A percentile compares a stretch with the other conserved stretches of the same genome.
These are phyloP conservation scores for Chlorella ohadii DNA, from an alignment of 139 green algal genomes.

Conservation along the genomic window DNA sequence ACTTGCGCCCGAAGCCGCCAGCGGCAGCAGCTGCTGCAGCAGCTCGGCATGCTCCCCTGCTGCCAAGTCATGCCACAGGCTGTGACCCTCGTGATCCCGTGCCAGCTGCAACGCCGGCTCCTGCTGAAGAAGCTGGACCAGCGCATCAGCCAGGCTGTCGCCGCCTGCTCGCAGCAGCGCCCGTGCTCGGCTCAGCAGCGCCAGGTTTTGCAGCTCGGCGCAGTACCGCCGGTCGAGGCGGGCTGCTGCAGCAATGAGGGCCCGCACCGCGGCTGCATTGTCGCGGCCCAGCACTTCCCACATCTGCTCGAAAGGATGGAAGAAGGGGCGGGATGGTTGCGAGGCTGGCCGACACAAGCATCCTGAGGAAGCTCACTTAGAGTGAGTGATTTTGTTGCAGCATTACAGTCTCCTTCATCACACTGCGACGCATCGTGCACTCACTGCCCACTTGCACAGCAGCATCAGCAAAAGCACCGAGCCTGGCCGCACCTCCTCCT, in stretches of 20 bases:
- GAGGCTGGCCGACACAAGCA: no score
- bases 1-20: not conserved
- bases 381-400: no score
- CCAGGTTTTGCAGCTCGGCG: slow-evolving; percentile 11
- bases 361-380: no score
- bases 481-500: not conserved
- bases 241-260: not conserved
- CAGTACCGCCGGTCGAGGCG: not conserved
- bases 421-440: no score
- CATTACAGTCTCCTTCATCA: no score
- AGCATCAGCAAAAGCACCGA: no score
- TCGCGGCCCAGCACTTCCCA: not conserved
- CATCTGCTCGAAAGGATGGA: not conserved
- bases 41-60: not conserved
- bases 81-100: slow-evolving; percentile 9
- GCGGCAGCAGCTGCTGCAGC: slow-evolving; percentile 1
- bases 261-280: not conserved
- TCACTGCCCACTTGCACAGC: no score
- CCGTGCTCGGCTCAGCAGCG: slow-evolving; percentile 17
- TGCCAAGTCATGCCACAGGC: slow-evolving; percentile 20
- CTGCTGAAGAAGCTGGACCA: not conserved
- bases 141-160: not conserved
- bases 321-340: no score
- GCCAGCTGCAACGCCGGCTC: not conserved
- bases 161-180: not conserved